Percentiles rank a stretch among this genome's conserved stretches.
These are phyloP conservation scores for Verticillium longisporum DNA, from an alignment of 2,329 filamentous ascomycete species.

Conservation along the genomic window DNA sequence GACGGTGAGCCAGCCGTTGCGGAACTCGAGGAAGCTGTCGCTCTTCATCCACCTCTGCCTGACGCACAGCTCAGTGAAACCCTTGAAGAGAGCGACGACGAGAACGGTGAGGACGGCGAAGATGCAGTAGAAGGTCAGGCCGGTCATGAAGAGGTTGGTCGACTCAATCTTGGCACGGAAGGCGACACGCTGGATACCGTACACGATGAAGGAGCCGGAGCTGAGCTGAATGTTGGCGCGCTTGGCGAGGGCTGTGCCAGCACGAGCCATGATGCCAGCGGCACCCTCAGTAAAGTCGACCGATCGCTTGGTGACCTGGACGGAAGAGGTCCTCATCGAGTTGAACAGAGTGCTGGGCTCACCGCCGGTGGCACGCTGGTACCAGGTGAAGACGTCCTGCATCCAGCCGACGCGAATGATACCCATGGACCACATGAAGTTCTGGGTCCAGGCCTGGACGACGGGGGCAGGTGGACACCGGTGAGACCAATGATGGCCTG, in stretches of 20 bases:
- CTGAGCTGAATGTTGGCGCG: slow-evolving; percentile 46
- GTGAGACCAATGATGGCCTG: slow-evolving; percentile 88
- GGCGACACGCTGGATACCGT: slow-evolving; percentile 82
- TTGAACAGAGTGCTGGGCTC: slow-evolving; percentile 74
- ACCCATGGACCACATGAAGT: slow-evolving; percentile 98
- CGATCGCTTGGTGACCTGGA: slow-evolving; percentile 67
- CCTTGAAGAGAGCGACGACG: slow-evolving; percentile 73
- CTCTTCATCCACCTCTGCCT: slow-evolving; percentile 71
- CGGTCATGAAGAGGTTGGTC: slow-evolving; percentile 91
- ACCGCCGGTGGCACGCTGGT: slow-evolving; percentile 87
- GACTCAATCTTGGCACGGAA: slow-evolving; percentile 80
- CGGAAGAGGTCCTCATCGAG: slow-evolving; percentile 65
- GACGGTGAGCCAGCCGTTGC: slow-evolving; percentile 87
- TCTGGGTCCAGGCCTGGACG: slow-evolving; percentile 88
- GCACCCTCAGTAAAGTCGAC: slow-evolving; percentile 21
- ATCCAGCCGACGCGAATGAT: slow-evolving; percentile 82
- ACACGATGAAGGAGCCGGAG: slow-evolving; percentile 56
- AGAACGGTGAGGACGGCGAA: slow-evolving; percentile 71
- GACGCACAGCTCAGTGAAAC: slow-evolving; percentile 66
- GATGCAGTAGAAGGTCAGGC: slow-evolving; percentile 80
- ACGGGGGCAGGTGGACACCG: slow-evolving; percentile 78
- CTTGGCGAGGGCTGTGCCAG: slow-evolving; percentile 37
- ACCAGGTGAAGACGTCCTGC: slow-evolving; percentile 88
- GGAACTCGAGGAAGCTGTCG: slow-evolving; percentile 88
- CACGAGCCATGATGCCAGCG: slow-evolving; percentile 37